Conservation (phyloP, 257 asterid genomes). For the Solanum clarkiae region DNA sequence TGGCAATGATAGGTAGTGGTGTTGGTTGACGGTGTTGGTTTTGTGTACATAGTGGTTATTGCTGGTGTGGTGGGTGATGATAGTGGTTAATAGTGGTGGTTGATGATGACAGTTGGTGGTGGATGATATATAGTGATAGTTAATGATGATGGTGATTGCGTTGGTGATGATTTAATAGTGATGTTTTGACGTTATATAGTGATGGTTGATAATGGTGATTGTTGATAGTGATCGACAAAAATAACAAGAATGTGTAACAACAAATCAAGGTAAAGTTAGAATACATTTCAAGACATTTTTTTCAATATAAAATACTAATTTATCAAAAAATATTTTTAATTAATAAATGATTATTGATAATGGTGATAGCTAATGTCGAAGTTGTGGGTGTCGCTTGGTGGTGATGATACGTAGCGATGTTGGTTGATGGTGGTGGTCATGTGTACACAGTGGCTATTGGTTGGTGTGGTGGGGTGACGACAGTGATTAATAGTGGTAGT, state of each 20-base stretch:
- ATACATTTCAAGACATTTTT: too few species aligned
- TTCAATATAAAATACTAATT: too few species aligned
- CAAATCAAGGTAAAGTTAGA: background rate
- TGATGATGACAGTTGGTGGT: background rate
- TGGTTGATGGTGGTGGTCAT: background rate
- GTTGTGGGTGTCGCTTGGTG: too few species aligned
- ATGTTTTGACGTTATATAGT: background rate
- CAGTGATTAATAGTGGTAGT: background rate
- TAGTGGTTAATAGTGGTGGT: background rate
- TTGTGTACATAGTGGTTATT: background rate
- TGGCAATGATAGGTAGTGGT: background rate
- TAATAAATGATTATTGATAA: too few species aligned
- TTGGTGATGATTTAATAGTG: background rate
- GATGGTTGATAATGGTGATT: too few species aligned
- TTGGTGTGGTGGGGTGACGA: rapidly evolving
- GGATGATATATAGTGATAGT: background rate
- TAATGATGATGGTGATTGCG: background rate
- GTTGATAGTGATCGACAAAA: too few species aligned
- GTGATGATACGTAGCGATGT: background rate
- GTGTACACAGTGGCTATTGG: background rate
- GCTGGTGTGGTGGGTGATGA: too few species aligned
- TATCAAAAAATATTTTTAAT: too few species aligned
- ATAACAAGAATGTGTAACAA: background rate
- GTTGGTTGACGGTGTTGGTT: background rate
- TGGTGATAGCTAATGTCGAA: background rate